Base-by-base conservation (phyloP, 805 yeast genomes). In the Metschnikowia cubensis region DNA sequence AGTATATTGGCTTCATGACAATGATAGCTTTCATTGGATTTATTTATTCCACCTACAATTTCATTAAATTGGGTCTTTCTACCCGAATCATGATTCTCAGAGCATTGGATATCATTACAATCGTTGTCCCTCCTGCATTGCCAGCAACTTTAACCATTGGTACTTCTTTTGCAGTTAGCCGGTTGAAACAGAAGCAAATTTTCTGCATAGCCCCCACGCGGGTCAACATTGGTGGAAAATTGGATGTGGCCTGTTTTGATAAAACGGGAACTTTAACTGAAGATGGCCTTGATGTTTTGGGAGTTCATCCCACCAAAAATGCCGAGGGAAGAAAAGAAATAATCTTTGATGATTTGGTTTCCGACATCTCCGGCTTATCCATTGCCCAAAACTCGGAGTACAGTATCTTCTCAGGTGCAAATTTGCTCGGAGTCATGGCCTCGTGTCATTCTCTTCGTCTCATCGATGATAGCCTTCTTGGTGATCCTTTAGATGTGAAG, bases 121-220 rank as follows among this genome's bases (percentile, higher is more conserved):
- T 94, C 64, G 99, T 94, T 6, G 97, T 94, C 1, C 99, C 99
- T 1, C 99, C 99, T 1, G 99, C 99, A 0, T 75, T 94, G 41
- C 99, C 99, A 0, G 99, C 99, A 0, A 94, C 99, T 0, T 72
- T 94, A 53, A 90, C 99, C 0, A 92, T 94, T 52, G 99, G 99
- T 17, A 91, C 97, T 0, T 89, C 92, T 56, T 91, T 94, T 72
- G 96, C 99, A 0, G 69, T 94, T 22, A 75, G 82, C 31, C 76
- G 98, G 53, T 73, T 94, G 54, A 83, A 89, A 54, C 56, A 57
- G 34, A 79, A 80, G 52, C 73, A 79, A 37, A 84, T 95, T 1
- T 94, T 84, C 59, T 94, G 99, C 66, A 92, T 92, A 49, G 83
- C 97, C 1, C 99, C 99, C 2, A 88, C 94, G 1, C 79, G 96